These are phyloP conservation scores for Scutellaria galericulata DNA, from an alignment of 257 asterid species.

Conservation along the genomic window DNA sequence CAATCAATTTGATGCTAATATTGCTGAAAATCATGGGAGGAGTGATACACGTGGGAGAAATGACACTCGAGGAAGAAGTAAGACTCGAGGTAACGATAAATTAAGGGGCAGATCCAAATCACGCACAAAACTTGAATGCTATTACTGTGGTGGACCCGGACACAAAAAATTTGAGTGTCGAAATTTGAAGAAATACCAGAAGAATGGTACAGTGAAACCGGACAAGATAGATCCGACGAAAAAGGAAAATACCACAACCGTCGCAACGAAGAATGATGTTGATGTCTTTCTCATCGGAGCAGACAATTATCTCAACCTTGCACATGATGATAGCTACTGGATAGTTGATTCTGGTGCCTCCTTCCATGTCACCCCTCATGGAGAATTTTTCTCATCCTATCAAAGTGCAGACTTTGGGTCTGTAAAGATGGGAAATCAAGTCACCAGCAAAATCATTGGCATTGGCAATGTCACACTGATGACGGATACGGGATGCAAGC, in stretches of 20 bases:
- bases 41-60: background rate
- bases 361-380: background rate
- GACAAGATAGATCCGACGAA: background rate
- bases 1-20: background rate
- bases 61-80: background rate
- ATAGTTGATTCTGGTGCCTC: too few species aligned
- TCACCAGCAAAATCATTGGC: background rate
- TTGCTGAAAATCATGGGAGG: background rate
- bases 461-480: background rate
- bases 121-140: background rate
- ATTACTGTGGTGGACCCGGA: background rate
- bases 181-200: background rate
- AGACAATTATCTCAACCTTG: too few species aligned
- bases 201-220: background rate
- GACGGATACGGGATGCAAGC: background rate
- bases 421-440: background rate
- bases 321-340: too few species aligned
- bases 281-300: background rate
- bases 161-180: background rate
- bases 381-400: background rate
- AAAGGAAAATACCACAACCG: background rate
- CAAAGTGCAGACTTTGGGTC: background rate
- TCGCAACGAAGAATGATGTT: background rate
- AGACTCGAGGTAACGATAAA: background rate
- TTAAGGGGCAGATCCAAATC: background rate